Base-by-base conservation (phyloP, 176 grass and related monocot genomes). In the Aegilops tauschii region DNA sequence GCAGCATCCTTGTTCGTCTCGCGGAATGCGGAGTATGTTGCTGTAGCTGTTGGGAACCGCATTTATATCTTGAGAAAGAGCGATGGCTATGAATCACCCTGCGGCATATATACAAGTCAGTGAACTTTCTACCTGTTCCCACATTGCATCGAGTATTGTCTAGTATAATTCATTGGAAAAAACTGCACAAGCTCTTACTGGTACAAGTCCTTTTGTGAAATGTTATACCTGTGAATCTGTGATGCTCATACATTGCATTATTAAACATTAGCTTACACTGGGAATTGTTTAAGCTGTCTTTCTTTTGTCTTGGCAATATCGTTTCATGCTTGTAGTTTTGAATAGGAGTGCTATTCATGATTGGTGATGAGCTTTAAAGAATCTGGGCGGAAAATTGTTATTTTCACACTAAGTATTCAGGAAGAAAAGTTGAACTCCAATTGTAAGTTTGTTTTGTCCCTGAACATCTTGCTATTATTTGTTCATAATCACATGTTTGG, bases 81-180 rank as follows among this genome's bases (percentile, higher is more conserved):
- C 3, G 83, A 96, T 83, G 86, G 91, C 23, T 95, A 94, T 65
- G 73, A 54, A 77, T 84, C 86, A 45, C 92, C 96, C 30, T 98
- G 78, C 8, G 92, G 93, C 52, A 61, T 94, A 35, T 98, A 87
- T 77, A 91, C 84, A 52, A 86, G 96, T 96, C 83, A 85, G 86
- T 89, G 25, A 45, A 10, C 42, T 65, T 75, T 39, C 52, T 71
- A 23, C 65, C 17, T 82, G 50, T 78, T 90, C 20, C 12, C 13
- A 16, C 14, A 28, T 80, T 21, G 7, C 28, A 32, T 81, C 40
- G 61, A 64, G 37, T 67, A 17, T 35, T 27, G 3, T 73, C 2
- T 83, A 69, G n/a, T 65, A 21, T 49, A 50, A 75, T 49, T 29
- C 72, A 29, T 75, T 50, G 42, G 72, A 4, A 75, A 45, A 25